Evolutionary conservation across 1,284 basidiomycete species (phyloP).

Genomic region (Leccinum subfulvum): DNA sequence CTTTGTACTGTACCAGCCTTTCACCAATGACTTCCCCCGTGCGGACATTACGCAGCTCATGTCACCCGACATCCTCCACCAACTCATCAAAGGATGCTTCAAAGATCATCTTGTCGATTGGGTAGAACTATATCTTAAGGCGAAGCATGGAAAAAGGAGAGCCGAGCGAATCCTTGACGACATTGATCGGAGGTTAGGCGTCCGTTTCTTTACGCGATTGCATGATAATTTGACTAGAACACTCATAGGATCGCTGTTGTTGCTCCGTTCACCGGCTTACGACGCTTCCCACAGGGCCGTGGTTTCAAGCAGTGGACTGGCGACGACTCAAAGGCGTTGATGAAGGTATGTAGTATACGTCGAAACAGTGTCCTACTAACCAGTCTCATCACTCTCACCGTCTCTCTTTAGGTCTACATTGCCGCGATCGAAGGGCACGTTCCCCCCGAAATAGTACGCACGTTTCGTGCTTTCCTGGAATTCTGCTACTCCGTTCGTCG

Average conservation of each 20-base stretch:
- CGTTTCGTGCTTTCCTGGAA: neutral
- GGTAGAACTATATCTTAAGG: neutral
- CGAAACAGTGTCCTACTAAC: no score
- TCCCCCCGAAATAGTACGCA: neutral
- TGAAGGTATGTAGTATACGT: neutral
- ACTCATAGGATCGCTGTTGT: neutral
- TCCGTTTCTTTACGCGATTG: neutral
- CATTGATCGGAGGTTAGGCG: neutral
- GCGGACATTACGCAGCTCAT: slow-evolving; percentile 1
- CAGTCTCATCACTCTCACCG: neutral
- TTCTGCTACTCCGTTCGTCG: neutral
- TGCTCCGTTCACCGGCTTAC: slow-evolving; percentile 1
- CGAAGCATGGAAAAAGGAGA: neutral
- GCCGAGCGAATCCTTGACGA: neutral
- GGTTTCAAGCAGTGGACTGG: slow-evolving; percentile 7
- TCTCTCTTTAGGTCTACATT: slow-evolving; percentile 2
- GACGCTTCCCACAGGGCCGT: neutral
- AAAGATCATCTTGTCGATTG: slow-evolving; percentile 7
- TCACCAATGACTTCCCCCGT: slow-evolving; percentile 5
- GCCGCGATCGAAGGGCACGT: slow-evolving; percentile 2
- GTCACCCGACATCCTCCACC: slow-evolving; percentile 2
- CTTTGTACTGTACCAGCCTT: neutral
- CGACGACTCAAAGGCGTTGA: slow-evolving; percentile 3
- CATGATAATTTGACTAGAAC: neutral
- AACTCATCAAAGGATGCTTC: slow-evolving; percentile 6